Conservation (phyloP, 2,329 filamentous ascomycete species). For the Neonectria neomacrospora region DNA sequence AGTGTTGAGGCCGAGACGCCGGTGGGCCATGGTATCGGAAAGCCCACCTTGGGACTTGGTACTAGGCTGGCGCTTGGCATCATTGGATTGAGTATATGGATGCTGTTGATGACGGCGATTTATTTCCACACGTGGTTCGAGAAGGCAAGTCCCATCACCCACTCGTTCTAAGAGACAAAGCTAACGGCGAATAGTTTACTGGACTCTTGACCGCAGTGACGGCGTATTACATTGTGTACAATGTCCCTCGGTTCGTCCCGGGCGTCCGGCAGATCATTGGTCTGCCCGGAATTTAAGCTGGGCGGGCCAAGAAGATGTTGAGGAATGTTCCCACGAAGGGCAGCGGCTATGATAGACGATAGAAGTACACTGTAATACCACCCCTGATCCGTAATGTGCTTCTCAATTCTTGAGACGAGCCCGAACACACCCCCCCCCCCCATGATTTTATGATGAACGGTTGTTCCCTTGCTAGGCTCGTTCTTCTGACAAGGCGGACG, state of each 20-base stretch:
- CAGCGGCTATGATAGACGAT: conserved; percentile 14
- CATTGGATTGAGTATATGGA: conserved; percentile 83
- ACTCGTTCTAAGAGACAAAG: neutral
- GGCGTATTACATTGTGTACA: conserved; percentile 62
- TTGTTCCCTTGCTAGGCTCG: no score
- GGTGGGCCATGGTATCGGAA: conserved; percentile 38
- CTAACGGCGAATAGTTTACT: conserved; percentile 58
- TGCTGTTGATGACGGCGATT: conserved; percentile 97
- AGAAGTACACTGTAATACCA: conserved; percentile 20
- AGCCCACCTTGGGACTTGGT: conserved; percentile 55
- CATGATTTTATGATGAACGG: no score
- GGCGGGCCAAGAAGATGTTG: neutral
- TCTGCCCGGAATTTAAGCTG: conserved; percentile 60
- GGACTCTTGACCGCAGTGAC: conserved; percentile 61
- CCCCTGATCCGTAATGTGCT: neutral
- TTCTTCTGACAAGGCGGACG: no score
- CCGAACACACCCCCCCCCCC: no score
- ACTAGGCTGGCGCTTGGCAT: conserved; percentile 71
- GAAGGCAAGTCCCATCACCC: conserved; percentile 71
- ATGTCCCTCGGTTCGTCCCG: conserved; percentile 63
- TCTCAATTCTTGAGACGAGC: neutral
- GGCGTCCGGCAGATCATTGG: conserved; percentile 58
- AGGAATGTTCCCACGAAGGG: neutral
- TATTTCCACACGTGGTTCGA: conserved; percentile 99
- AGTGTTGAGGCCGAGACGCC: conserved; percentile 56